These are phyloP conservation scores for Diaporthe sp. DNA, from an alignment of 2,329 filamentous ascomycete genomes.

Conservation along the genomic window DNA sequence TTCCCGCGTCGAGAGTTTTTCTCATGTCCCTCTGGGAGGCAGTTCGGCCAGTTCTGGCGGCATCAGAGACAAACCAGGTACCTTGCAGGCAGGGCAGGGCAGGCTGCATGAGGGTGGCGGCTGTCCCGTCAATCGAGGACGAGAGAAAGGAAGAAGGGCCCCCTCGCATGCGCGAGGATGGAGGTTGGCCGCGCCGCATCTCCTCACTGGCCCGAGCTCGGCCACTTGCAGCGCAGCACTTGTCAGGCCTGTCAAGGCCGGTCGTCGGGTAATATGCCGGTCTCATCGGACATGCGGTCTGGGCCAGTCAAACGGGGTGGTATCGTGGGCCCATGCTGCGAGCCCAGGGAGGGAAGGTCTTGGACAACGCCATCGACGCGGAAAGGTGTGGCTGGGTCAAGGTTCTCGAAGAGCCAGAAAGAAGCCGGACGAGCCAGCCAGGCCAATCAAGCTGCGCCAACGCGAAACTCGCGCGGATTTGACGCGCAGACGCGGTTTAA, in stretches of 20 bases:
- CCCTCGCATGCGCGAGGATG: slow-evolving; percentile 35
- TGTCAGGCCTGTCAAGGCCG: slow-evolving; percentile 30
- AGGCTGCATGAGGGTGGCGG: slow-evolving; percentile 22
- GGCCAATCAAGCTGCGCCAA: slow-evolving; percentile 18
- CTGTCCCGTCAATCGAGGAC: slow-evolving; percentile 34
- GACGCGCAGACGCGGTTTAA: slow-evolving; percentile 41
- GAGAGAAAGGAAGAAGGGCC: neutral
- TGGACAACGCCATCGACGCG: slow-evolving; percentile 1
- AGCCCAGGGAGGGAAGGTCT: slow-evolving; percentile 23
- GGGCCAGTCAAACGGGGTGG: slow-evolving; percentile 38
- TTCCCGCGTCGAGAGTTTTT: slow-evolving; percentile 38
- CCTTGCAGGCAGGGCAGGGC: slow-evolving; percentile 25
- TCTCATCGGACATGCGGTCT: slow-evolving; percentile 41
- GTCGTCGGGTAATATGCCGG: slow-evolving; percentile 37
- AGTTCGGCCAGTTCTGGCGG: neutral
- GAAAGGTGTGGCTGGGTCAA: slow-evolving; percentile 25
- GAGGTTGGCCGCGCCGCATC: slow-evolving; percentile 37
- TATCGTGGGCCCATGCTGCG: slow-evolving; percentile 28
- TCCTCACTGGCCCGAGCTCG: slow-evolving; percentile 39
- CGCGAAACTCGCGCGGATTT: slow-evolving; percentile 39
- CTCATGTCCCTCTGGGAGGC: neutral
- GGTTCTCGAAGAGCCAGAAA: slow-evolving; percentile 25
- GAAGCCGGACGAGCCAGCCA: neutral
- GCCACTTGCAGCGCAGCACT: slow-evolving; percentile 26
- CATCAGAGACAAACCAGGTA: slow-evolving; percentile 25